Percentiles rank a stretch among this genome's conserved stretches.
Evolutionary conservation across 768 basidiomycete genomes (phyloP).

Genomic region (Podaxis sp.): DNA sequence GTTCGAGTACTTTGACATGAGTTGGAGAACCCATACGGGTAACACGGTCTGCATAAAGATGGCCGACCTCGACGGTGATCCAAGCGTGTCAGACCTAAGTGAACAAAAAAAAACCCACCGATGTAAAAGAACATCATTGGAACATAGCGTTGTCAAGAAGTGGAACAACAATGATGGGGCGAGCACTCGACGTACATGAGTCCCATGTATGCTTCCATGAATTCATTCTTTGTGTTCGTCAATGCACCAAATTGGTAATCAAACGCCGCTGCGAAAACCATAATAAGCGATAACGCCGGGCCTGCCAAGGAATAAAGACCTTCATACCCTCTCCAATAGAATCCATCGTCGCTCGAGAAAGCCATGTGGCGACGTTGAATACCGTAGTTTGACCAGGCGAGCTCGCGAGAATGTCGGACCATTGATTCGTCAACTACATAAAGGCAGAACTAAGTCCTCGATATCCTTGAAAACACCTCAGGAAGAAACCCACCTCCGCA

Average conservation of each 20-base stretch:
- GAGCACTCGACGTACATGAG: conserved; percentile 35
- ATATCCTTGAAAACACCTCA: not conserved
- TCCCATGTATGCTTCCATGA: conserved; percentile 54
- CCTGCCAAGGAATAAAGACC: not conserved
- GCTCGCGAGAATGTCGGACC: conserved; percentile 51
- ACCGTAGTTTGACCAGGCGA: conserved; percentile 38
- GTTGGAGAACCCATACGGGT: conserved; percentile 44
- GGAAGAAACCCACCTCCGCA: conserved; percentile 36
- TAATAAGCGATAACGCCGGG: not conserved
- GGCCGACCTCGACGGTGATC: conserved; percentile 42
- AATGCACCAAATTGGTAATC: conserved; percentile 59
- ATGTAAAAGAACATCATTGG: not conserved
- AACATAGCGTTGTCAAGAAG: not conserved
- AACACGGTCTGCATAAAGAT: conserved; percentile 51
- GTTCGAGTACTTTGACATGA: conserved; percentile 47
- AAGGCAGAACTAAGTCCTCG: not conserved
- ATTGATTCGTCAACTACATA: conserved; percentile 45
- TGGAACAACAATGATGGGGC: not conserved
- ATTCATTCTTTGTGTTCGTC: conserved; percentile 47
- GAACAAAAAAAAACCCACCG: not conserved
- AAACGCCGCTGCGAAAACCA: conserved; percentile 39
- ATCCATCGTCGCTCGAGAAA: conserved; percentile 50
- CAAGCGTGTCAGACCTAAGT: conserved; percentile 47
- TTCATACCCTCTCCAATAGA: conserved; percentile 47
- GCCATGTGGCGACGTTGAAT: conserved; percentile 50